A percentile compares a stretch with the other conserved stretches of the same genome.
These are phyloP conservation scores for Grigorovia transvaalensis DNA, from an alignment of 805 yeast species.

Conservation along the genomic window DNA sequence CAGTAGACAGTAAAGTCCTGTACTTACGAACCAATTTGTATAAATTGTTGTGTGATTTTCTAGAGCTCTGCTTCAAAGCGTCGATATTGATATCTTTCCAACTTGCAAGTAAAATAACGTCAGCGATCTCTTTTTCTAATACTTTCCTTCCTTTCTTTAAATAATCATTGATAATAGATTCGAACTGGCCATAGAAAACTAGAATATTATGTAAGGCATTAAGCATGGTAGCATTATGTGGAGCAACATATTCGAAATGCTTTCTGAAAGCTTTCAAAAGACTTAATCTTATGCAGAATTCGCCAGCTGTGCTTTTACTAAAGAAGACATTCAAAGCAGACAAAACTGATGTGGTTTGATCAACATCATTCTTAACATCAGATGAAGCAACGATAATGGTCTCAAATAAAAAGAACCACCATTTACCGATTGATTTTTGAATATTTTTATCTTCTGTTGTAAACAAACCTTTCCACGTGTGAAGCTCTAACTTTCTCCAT, in stretches of 20 bases:
- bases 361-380: conserved; percentile 16
- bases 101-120: conserved; percentile 79
- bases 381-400: conserved; percentile 45
- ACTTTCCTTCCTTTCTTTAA: conserved; percentile 38
- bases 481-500: conserved; percentile 84
- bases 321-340: conserved; percentile 65
- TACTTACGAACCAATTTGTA: conserved; percentile 80
- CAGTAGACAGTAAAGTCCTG: conserved; percentile 46
- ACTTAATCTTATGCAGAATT: conserved; percentile 47
- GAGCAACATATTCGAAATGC: conserved; percentile 35
- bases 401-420: conserved; percentile 92
- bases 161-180: conserved; percentile 35
- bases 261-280: conserved; percentile 54
- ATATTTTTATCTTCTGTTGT: conserved; percentile 45
- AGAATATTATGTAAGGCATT: conserved; percentile 32
- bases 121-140: conserved; percentile 71
- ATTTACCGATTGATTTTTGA: conserved; percentile 49
- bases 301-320: conserved; percentile 70
- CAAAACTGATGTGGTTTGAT: conserved; percentile 25
- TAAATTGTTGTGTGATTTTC: conserved; percentile 72
- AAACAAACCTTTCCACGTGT: conserved; percentile 76
- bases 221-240: conserved; percentile 15
- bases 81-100: conserved; percentile 96
- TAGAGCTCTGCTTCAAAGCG: conserved; percentile 88
- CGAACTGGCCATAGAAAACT: conserved; percentile 58